Conservation (phyloP, 2,329 filamentous ascomycete genomes). For the Epichloe baconii region DNA sequence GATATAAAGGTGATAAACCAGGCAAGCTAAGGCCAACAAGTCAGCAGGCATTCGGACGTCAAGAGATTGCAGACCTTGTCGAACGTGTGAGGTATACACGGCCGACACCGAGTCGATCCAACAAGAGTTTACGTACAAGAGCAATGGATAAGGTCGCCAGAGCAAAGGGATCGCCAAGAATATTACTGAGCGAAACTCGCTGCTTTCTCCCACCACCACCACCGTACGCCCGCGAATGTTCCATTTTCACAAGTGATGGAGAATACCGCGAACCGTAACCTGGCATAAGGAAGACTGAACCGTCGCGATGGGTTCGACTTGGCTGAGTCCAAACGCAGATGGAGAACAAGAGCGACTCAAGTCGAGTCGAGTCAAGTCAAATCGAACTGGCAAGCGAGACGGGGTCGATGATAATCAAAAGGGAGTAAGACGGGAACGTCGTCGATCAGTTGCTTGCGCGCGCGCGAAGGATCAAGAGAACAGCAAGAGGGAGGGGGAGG, state of each 20-base stretch:
- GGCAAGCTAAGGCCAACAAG: constrained; percentile 51
- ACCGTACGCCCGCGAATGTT: constrained; percentile 49
- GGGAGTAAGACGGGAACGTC: neutral
- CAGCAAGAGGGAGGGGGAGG: neutral
- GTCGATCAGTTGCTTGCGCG: constrained; percentile 1
- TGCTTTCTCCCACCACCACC: constrained; percentile 49
- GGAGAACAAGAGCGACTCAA: neutral
- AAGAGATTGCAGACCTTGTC: neutral
- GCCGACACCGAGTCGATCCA: neutral
- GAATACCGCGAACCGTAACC: constrained; percentile 60
- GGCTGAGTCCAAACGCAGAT: neutral
- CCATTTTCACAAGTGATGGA: constrained; percentile 71
- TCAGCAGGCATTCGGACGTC: neutral
- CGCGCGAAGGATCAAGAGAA: neutral
- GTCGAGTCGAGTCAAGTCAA: neutral
- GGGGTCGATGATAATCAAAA: neutral
- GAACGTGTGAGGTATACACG: neutral
- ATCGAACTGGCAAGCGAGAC: neutral
- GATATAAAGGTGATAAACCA: constrained; percentile 89
- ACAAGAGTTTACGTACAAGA: constrained; percentile 48
- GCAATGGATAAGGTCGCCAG: constrained; percentile 88
- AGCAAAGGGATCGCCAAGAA: constrained; percentile 91
- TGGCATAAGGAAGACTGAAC: constrained; percentile 45
- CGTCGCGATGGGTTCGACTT: neutral
- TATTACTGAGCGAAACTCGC: constrained; percentile 55